Conservation (phyloP, 306 rosid species). For the Cicer cuneatum region DNA sequence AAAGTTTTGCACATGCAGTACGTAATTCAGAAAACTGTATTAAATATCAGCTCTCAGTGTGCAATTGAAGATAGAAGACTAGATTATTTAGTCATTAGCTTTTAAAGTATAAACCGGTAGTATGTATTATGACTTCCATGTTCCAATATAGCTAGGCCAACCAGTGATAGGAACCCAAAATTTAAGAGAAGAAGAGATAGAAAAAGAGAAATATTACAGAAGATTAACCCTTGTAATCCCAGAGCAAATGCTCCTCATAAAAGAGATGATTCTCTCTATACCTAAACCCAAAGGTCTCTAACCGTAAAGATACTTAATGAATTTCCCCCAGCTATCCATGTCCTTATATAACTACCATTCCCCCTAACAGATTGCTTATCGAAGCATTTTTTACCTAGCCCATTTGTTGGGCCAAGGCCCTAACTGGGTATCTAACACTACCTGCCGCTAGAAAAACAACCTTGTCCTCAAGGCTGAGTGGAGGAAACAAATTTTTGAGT, state of each 20-base stretch:
- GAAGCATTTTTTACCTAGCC: no score
- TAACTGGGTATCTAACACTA: neutral
- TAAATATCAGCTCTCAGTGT: conserved; percentile 20
- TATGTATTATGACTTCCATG: neutral
- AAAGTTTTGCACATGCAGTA: conserved; percentile 13
- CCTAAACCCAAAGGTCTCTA: neutral
- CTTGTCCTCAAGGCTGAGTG: neutral
- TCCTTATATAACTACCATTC: no score
- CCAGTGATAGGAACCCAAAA: neutral
- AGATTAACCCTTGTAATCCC: neutral
- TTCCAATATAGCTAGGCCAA: conserved; percentile 28
- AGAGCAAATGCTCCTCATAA: neutral
- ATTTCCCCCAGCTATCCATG: neutral
- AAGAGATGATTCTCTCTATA: neutral
- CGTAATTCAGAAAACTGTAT: neutral
- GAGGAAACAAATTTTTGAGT: neutral
- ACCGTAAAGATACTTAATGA: neutral
- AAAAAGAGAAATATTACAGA: neutral
- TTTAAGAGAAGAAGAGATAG: no score
- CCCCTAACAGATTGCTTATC: no score
- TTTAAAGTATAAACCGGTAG: conserved; percentile 8
- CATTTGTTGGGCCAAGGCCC: no score
- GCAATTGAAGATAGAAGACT: conserved; percentile 23
- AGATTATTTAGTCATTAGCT: conserved; percentile 2
- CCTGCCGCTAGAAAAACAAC: neutral